Base-by-base conservation (phyloP, 2,329 filamentous ascomycete genomes). In the Pseudocercospora musae region DNA sequence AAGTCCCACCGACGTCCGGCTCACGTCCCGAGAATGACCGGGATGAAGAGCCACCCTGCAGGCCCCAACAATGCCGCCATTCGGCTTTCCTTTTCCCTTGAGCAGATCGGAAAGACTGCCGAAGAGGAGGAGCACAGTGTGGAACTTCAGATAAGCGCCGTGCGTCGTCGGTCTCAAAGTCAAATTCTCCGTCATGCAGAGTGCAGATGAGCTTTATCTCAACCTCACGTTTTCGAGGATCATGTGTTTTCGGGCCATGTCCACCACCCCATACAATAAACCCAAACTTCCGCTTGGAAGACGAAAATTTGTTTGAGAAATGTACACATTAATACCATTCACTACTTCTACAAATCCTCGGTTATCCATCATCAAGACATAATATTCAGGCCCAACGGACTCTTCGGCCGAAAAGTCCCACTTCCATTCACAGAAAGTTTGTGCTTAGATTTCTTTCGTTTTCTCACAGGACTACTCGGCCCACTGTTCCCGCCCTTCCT, bases 391-490 rank as follows among this genome's bases (percentile, higher is more conserved):
- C 52, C 67, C 48, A 66, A 56, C 10, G 65, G 63, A 59, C 67
- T 67, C 53, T 64, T 65, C 23, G 59, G 27, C 49, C 60, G 60
- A 7, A 54, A 57, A 11, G 62, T 53, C 46, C 56, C 59, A 57
- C 46, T 31, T 13, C 31, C 59, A 25, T 27, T 27, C 18, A 31
- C 40, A 56, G 57, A 11, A 11, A 52, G 58, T 48, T 42, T 58
- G 44, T 66, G 67, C 52, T 63, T 65, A 15, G 56, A 40, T 48
- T 64, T 68, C 60, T 56, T 68, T 11, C 58, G 56, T 33, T 62
- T 59, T 42, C 37, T 60, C 53, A 55, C 55, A 25, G 60, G 60
- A 57, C 60, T 62, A 25, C 52, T 33, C 0, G 27, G 33, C 3
- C 53, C 54, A 25, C 29, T 40, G 13, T 29, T 21, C 8, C 33